Evolutionary conservation across 2,329 filamentous ascomycete genomes (phyloP).

Genomic region (Diaporthe capsici): DNA sequence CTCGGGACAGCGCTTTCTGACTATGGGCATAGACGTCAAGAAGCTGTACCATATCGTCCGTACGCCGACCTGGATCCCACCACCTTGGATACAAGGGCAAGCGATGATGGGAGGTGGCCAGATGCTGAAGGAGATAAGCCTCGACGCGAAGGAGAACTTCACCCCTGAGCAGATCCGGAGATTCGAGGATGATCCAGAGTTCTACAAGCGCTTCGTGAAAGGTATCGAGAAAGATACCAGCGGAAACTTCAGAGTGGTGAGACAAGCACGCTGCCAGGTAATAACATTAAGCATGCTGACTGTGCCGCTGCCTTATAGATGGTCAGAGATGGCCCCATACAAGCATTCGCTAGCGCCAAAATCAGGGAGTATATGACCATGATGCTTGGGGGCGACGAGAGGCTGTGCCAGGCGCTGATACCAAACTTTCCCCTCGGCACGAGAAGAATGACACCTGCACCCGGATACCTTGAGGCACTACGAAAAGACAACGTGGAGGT

Average conservation of each 20-base stretch:
- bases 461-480: constrained; percentile 63
- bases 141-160: constrained; percentile 61
- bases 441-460: constrained; percentile 64
- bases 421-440: constrained; percentile 64
- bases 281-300: constrained; percentile 14
- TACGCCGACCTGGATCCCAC: constrained; percentile 58
- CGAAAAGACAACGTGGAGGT: constrained; percentile 63
- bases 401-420: constrained; percentile 65
- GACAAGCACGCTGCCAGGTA: constrained; percentile 34
- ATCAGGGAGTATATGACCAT: constrained; percentile 62
- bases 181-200: constrained; percentile 61
- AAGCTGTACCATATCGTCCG: constrained; percentile 57
- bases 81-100: constrained; percentile 53
- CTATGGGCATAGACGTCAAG: constrained; percentile 48
- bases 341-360: constrained; percentile 58
- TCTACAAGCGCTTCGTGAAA: constrained; percentile 63
- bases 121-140: constrained; percentile 55
- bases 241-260: constrained; percentile 58
- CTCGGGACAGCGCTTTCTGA: constrained; percentile 3
- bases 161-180: constrained; percentile 59
- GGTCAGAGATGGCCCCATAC: constrained; percentile 56
- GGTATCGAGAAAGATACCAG: constrained; percentile 61
- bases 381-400: constrained; percentile 62
- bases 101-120: constrained; percentile 54
- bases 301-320: constrained; percentile 47